These are phyloP conservation scores for Rhododendron molle DNA, from an alignment of 148 eudicot species.

Conservation along the genomic window DNA sequence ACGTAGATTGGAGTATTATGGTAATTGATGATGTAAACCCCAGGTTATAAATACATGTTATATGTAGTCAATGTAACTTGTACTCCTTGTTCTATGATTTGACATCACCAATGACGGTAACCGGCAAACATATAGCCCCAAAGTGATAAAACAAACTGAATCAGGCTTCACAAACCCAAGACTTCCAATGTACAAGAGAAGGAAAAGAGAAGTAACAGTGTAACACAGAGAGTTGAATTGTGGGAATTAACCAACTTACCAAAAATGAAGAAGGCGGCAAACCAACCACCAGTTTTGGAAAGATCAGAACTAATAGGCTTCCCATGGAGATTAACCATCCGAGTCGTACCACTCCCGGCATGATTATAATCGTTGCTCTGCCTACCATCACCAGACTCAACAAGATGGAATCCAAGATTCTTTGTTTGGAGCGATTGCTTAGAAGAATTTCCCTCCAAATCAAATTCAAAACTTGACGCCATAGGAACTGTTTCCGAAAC, in stretches of 20 bases:
- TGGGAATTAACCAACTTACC: constrained; percentile 47
- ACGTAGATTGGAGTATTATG: no score
- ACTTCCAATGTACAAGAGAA: no score
- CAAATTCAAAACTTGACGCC: not conserved
- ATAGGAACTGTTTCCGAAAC: not conserved
- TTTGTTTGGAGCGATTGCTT: constrained; percentile 25
- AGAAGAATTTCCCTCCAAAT: constrained; percentile 8
- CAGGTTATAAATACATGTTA: no score
- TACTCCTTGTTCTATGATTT: no score
- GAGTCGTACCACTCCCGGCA: constrained; percentile 46
- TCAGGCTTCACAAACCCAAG: no score
- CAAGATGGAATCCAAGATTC: constrained; percentile 54
- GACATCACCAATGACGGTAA: no score
- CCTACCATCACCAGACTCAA: constrained; percentile 53
- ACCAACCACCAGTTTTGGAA: constrained; percentile 82
- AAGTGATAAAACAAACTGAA: no score
- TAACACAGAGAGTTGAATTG: not conserved
- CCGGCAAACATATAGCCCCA: no score
- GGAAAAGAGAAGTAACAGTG: not conserved
- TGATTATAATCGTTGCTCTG: constrained; percentile 56
- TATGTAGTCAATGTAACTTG: no score
- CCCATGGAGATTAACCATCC: constrained; percentile 53
- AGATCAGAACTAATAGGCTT: constrained; percentile 50
- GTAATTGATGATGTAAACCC: no score
- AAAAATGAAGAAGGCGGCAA: constrained; percentile 80